phyloP scores from a whole-genome alignment of 495 filamentous ascomycete species.

The Copromyces sp. region DNA sequence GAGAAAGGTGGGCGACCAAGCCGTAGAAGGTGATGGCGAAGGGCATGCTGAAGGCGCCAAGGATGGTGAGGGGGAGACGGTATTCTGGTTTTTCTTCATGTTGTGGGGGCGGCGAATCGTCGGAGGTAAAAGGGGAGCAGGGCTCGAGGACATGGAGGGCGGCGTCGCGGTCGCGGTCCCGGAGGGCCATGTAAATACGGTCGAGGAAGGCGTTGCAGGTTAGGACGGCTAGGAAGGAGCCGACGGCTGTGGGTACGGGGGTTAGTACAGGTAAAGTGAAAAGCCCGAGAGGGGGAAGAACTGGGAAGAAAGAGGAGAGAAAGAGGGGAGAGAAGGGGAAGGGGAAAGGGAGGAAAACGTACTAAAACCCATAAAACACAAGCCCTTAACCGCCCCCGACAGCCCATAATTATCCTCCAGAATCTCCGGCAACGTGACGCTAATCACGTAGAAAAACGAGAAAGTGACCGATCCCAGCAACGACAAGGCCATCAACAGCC shows the following conservation, averaged over 20 bases:
- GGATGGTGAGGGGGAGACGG: conserved; percentile 41
- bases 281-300: too few relatives aligned
- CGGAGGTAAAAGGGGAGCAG: neutral
- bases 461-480: conserved; percentile 42
- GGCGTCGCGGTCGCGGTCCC: conserved; percentile 24
- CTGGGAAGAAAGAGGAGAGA: too few relatives aligned
- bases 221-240: conserved; percentile 38
- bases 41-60: conserved; percentile 34
- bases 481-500: conserved; percentile 39
- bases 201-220: conserved; percentile 38
- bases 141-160: conserved; percentile 26
- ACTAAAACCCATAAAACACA: conserved; percentile 43
- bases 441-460: conserved; percentile 43
- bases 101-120: neutral
- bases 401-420: conserved; percentile 37
- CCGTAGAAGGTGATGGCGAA: conserved; percentile 37
- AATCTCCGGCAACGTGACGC: conserved; percentile 43
- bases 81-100: conserved; percentile 24
- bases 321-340: neutral
- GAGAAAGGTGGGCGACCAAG: conserved; percentile 31
- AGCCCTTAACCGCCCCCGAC: conserved; percentile 33
- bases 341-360: conserved; percentile 13
- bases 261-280: too few relatives aligned
- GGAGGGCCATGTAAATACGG: conserved; percentile 40
- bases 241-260: conserved; percentile 39